These are phyloP conservation scores for Arthromyces matolae DNA, from an alignment of 768 basidiomycete genomes.

Conservation along the genomic window DNA sequence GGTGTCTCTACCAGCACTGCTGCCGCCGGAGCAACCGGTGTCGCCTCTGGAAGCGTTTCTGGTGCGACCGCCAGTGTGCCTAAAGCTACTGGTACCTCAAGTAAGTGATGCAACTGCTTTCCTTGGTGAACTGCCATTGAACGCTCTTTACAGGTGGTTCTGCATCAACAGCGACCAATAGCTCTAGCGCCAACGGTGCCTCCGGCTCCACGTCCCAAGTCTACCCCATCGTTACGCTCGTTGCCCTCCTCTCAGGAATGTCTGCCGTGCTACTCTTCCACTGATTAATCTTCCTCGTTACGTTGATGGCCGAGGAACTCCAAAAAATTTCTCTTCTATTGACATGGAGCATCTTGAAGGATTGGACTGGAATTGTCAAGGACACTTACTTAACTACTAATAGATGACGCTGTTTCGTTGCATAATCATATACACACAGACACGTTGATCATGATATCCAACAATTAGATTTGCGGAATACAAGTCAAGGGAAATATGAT, in stretches of 20 bases:
- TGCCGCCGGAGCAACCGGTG: background rate
- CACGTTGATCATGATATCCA: background rate
- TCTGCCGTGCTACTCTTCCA: conserved; percentile 22
- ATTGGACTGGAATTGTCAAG: background rate
- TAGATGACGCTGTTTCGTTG: background rate
- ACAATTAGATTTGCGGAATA: too few relatives aligned
- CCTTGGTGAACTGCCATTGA: background rate
- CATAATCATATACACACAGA: background rate
- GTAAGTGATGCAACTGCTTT: conserved; percentile 9
- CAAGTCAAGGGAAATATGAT: background rate
- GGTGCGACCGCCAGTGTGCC: conserved; percentile 11
- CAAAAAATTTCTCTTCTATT: background rate
- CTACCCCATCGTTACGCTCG: conserved; percentile 16
- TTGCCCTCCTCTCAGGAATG: conserved; percentile 19
- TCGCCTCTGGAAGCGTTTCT: conserved; percentile 4
- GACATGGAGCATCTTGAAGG: background rate
- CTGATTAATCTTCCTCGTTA: background rate
- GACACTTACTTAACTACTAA: background rate
- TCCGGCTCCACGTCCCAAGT: conserved; percentile 11
- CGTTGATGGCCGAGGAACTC: background rate
- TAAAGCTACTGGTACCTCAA: conserved; percentile 13
- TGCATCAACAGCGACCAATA: background rate
- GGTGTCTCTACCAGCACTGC: conserved; percentile 17
- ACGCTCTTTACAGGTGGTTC: background rate
- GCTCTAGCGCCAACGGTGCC: background rate